Conservation (phyloP, 306 rosid genomes). For the Rosa multiflora region DNA sequence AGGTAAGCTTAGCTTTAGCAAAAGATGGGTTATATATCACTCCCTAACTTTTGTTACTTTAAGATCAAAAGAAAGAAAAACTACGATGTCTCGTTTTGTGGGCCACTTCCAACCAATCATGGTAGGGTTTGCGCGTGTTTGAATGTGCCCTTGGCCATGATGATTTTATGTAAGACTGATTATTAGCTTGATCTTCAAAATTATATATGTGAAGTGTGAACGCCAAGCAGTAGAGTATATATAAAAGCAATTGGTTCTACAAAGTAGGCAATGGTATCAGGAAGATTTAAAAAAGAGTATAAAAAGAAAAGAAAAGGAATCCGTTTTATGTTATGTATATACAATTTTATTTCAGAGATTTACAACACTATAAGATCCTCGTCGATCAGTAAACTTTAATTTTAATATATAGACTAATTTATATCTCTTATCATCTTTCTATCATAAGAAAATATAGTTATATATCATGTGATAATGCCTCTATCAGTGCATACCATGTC, state of each 20-base stretch:
- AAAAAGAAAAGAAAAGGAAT: neutral
- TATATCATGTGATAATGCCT: neutral
- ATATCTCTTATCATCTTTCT: too few relatives aligned
- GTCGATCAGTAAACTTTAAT: too few relatives aligned
- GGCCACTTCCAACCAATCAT: slow-evolving; percentile 41
- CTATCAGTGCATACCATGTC: neutral
- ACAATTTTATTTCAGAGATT: neutral
- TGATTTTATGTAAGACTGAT: neutral
- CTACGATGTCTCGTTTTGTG: slow-evolving; percentile 50
- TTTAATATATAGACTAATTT: too few relatives aligned
- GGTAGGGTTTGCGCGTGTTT: slow-evolving; percentile 13
- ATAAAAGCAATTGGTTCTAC: slow-evolving; percentile 24
- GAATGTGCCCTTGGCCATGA: slow-evolving; percentile 17
- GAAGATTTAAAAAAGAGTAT: slow-evolving; percentile 14
- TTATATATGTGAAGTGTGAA: slow-evolving; percentile 30
- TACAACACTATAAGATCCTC: neutral
- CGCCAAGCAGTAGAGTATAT: slow-evolving; percentile 33
- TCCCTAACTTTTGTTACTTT: slow-evolving; percentile 72
- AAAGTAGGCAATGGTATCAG: slow-evolving; percentile 52
- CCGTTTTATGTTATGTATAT: neutral
- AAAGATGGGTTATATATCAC: slow-evolving; percentile 52
- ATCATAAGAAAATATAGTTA: neutral
- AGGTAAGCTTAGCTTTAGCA: slow-evolving; percentile 53
- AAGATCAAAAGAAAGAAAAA: slow-evolving; percentile 58
- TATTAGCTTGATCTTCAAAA: neutral